These are phyloP conservation scores for Smittium culicis DNA, from an alignment of 371 early-diverging fungal genomes.

Conservation along the genomic window DNA sequence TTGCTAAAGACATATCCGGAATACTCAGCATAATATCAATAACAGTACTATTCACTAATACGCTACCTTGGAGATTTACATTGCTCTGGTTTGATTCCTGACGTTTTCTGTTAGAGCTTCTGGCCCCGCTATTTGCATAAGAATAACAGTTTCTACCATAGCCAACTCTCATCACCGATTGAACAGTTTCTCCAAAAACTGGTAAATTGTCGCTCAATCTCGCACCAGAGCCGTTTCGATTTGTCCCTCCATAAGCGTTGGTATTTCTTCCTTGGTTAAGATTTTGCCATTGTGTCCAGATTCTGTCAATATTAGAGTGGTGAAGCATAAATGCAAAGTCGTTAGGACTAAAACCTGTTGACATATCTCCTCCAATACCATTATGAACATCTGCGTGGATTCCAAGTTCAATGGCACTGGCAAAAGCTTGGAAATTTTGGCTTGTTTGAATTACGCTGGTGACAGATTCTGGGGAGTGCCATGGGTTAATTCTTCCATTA, in stretches of 20 bases:
- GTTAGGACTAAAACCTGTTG: constrained; percentile 26
- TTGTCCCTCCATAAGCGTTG: constrained; percentile 18
- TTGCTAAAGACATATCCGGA: neutral
- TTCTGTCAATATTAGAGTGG: constrained; percentile 36
- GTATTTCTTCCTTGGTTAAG: constrained; percentile 28
- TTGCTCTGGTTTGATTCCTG: neutral
- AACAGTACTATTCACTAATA: neutral
- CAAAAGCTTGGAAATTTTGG: constrained; percentile 21
- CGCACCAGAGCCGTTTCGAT: neutral
- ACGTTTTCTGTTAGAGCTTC: neutral
- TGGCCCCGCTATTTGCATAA: neutral
- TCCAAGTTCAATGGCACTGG: constrained; percentile 27
- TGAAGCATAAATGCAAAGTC: constrained; percentile 37
- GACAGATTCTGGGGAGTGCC: constrained; percentile 28
- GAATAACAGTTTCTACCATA: neutral
- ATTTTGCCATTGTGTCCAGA: constrained; percentile 36
- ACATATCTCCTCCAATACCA: constrained; percentile 29
- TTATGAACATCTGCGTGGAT: constrained; percentile 34
- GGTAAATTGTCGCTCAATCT: neutral
- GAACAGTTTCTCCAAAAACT: constrained; percentile 1
- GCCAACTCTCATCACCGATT: constrained; percentile 1
- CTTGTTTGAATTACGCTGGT: constrained; percentile 20
- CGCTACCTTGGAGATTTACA: neutral
- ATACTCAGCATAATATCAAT: neutral
- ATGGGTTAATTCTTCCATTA: constrained; percentile 14